These are phyloP conservation scores for Hydrangea macrophylla DNA, from an alignment of 148 eudicot species.

Conservation along the genomic window DNA sequence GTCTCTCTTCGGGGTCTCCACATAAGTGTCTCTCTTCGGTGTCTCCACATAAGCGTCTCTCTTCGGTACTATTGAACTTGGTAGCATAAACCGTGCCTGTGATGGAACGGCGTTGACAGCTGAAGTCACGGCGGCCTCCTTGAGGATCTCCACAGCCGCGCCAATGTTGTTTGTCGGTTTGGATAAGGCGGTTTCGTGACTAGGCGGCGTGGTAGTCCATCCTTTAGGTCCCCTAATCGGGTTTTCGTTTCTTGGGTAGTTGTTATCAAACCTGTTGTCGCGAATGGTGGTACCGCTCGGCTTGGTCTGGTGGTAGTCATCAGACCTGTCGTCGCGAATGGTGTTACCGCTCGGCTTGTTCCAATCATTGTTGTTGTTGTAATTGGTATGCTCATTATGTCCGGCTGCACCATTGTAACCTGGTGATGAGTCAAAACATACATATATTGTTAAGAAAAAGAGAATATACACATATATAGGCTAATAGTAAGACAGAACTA, in stretches of 20 bases:
- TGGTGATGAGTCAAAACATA: no score
- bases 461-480: no score
- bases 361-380: neutral
- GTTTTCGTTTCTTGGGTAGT: no score
- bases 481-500: no score
- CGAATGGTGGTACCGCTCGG: neutral
- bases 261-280: neutral
- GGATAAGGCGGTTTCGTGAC: neutral
- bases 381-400: neutral
- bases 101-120: neutral
- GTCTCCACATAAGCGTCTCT: neutral
- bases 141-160: neutral
- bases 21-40: neutral
- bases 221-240: neutral
- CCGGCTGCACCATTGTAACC: neutral
- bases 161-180: constrained; percentile 7
- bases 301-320: neutral
- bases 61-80: neutral
- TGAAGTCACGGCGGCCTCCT: neutral
- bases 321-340: neutral
- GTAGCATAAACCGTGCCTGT: neutral
- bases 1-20: neutral
- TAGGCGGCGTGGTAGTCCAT: neutral
- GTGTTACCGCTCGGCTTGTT: neutral
- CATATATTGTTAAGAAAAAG: no score